phyloP scores from a whole-genome alignment of 495 filamentous ascomycete genomes.

The Podospora pseudoanserina region DNA sequence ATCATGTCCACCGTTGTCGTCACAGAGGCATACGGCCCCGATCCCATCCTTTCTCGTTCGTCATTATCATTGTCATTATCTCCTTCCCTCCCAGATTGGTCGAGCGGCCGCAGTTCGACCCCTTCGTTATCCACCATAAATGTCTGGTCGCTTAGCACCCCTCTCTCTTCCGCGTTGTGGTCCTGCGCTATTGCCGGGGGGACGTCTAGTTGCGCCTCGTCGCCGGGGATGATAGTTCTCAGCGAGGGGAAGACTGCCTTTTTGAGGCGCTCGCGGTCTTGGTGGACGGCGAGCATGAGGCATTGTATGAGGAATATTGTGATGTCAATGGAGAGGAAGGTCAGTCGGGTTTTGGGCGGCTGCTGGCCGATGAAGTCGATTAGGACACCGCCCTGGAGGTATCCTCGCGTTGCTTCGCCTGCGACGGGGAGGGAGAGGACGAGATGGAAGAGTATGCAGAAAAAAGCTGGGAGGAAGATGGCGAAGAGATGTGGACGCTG shows the following conservation, averaged over 20 bases:
- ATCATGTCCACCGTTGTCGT: constrained; percentile 38
- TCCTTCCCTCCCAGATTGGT: constrained; percentile 2
- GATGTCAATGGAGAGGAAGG: constrained; percentile 62
- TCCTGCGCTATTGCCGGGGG: constrained; percentile 51
- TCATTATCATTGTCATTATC: constrained; percentile 19
- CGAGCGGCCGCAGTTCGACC: constrained; percentile 50
- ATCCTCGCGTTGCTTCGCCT: constrained; percentile 71
- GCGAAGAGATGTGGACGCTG: constrained; percentile 65
- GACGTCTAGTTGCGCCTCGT: not conserved
- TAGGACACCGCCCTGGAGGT: constrained; percentile 79
- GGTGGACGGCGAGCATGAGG: constrained; percentile 67
- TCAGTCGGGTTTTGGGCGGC: constrained; percentile 63
- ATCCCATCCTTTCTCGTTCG: constrained; percentile 44
- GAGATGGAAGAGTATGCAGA: constrained; percentile 71
- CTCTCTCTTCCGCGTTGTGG: constrained; percentile 79
- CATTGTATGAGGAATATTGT: constrained; percentile 65
- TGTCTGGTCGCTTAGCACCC: constrained; percentile 53
- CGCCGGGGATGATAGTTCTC: constrained; percentile 15
- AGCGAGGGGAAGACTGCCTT: constrained; percentile 37
- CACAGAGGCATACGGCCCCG: constrained; percentile 45
- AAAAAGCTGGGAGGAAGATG: constrained; percentile 64
- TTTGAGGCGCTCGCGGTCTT: constrained; percentile 61
- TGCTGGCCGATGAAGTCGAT: constrained; percentile 85
- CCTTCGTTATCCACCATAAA: constrained; percentile 38
- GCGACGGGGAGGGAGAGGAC: constrained; percentile 60